phyloP scores from a whole-genome alignment of 208 protist genomes.

The Phytomonas sp. region DNA sequence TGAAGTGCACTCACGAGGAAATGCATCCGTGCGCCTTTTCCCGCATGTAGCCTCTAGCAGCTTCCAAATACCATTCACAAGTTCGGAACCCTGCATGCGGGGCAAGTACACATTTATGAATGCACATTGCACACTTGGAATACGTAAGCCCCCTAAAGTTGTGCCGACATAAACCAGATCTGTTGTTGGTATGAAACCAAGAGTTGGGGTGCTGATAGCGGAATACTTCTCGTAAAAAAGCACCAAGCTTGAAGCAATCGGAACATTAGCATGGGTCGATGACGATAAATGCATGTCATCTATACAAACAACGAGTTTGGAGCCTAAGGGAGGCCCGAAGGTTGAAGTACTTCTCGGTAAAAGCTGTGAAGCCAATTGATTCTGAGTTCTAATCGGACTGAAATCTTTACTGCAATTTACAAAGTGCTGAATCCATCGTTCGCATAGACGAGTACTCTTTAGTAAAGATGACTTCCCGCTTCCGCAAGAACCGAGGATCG shows the following conservation, averaged over 20 bases:
- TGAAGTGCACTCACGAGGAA: slow-evolving; percentile 24
- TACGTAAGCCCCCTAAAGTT: slow-evolving; percentile 13
- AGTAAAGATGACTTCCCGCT: slow-evolving; percentile 72
- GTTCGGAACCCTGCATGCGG: slow-evolving; percentile 42
- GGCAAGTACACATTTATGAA: slow-evolving; percentile 55
- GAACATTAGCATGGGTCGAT: slow-evolving; percentile 10
- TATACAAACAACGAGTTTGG: slow-evolving; percentile 71
- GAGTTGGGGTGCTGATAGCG: slow-evolving; percentile 47
- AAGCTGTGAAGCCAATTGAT: slow-evolving; percentile 44
- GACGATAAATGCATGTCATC: slow-evolving; percentile 74
- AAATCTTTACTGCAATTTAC: slow-evolving; percentile 42
- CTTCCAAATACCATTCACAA: slow-evolving; percentile 36
- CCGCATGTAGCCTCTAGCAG: slow-evolving; percentile 48
- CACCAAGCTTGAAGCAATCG: slow-evolving; percentile 42
- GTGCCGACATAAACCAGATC: slow-evolving; percentile 62
- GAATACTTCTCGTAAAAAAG: slow-evolving; percentile 55
- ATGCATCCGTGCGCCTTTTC: slow-evolving; percentile 39
- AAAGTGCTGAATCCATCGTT: slow-evolving; percentile 48
- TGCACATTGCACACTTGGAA: slow-evolving; percentile 17
- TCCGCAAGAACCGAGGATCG: slow-evolving; percentile 36
- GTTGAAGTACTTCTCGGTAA: slow-evolving; percentile 29
- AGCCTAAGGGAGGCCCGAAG: slow-evolving; percentile 53
- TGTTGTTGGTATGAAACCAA: slow-evolving; percentile 37
- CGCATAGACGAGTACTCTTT: slow-evolving; percentile 35
- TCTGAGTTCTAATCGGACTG: slow-evolving; percentile 36